Conservation (phyloP, 73 alveolate species). For the Diophrys sp. region DNA sequence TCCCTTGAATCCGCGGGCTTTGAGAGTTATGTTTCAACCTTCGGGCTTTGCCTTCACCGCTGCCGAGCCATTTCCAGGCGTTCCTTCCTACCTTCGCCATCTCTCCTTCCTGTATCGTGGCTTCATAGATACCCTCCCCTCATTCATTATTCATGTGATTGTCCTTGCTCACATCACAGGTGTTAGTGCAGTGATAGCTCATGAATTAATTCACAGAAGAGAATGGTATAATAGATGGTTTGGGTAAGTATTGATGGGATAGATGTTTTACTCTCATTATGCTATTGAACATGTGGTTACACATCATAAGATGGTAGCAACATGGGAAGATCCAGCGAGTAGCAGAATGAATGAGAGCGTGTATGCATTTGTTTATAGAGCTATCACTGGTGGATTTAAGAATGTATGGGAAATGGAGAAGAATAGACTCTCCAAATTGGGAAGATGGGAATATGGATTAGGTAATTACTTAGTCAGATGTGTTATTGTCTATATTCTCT, state of each 20-base stretch:
- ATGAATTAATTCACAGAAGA: constrained; percentile 70
- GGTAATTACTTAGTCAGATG: not conserved
- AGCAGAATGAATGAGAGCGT: constrained; percentile 45
- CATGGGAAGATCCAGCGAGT: constrained; percentile 66
- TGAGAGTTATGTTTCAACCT: too few species aligned
- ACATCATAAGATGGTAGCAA: constrained; percentile 77
- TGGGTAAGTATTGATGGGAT: constrained; percentile 50
- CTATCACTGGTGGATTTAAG: constrained; percentile 52
- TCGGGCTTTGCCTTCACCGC: too few species aligned
- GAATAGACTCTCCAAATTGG: not conserved
- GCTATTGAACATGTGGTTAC: constrained; percentile 59
- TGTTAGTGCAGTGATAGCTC: constrained; percentile 33
- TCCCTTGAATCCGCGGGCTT: too few species aligned
- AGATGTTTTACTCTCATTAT: constrained; percentile 55
- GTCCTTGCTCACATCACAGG: constrained; percentile 4
- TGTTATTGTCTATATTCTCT: not conserved
- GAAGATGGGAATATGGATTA: not conserved
- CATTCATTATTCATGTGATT: not conserved
- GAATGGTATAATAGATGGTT: constrained; percentile 39
- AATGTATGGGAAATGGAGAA: constrained; percentile 1
- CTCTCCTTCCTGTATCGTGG: not conserved
- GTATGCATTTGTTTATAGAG: constrained; percentile 34
- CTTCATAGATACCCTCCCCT: not conserved
- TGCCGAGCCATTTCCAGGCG: too few species aligned
- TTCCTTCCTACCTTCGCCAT: too few species aligned